Evolutionary conservation across 1,139 yeast species (phyloP).

Genomic region (Taphrina sp.): DNA sequence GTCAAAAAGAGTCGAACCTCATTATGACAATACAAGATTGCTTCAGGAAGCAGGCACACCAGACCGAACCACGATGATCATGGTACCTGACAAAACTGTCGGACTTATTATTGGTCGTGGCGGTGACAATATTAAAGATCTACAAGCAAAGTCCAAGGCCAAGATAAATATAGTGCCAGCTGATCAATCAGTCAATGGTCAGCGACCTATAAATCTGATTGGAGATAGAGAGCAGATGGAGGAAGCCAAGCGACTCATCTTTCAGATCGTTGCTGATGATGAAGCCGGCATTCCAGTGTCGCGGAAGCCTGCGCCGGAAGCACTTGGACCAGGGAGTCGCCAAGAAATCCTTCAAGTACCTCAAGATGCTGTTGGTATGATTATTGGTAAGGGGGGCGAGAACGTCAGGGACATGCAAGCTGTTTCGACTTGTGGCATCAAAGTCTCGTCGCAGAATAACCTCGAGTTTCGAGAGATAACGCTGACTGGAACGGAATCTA

Average conservation of each 20-base stretch:
- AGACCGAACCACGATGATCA: slow-evolving; percentile 29
- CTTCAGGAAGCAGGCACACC: slow-evolving; percentile 30
- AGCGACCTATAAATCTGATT: slow-evolving; percentile 34
- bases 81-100: slow-evolving; percentile 36
- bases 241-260: slow-evolving; percentile 32
- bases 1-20: slow-evolving; percentile 22
- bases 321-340: slow-evolving; percentile 24
- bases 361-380: slow-evolving; percentile 34
- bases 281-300: slow-evolving; percentile 26
- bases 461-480: slow-evolving; percentile 32
- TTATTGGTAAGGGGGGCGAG: slow-evolving; percentile 35
- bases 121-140: slow-evolving; percentile 38
- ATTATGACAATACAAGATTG: slow-evolving; percentile 24
- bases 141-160: slow-evolving; percentile 34
- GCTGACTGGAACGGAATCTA: slow-evolving; percentile 32
- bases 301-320: slow-evolving; percentile 27
- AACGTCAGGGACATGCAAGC: slow-evolving; percentile 33
- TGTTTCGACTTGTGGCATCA: slow-evolving; percentile 30
- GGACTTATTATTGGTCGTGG: slow-evolving; percentile 38
- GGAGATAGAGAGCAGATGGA: slow-evolving; percentile 35
- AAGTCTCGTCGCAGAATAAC: slow-evolving; percentile 25
- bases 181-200: slow-evolving; percentile 34
- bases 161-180: slow-evolving; percentile 37
- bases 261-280: slow-evolving; percentile 35
- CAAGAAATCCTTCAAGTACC: slow-evolving; percentile 31